A percentile compares a stretch with the other conserved stretches of the same genome.
Evolutionary conservation across 1,284 basidiomycete genomes (phyloP).

Genomic region (Sporisorium iseilematis-ciliati): DNA sequence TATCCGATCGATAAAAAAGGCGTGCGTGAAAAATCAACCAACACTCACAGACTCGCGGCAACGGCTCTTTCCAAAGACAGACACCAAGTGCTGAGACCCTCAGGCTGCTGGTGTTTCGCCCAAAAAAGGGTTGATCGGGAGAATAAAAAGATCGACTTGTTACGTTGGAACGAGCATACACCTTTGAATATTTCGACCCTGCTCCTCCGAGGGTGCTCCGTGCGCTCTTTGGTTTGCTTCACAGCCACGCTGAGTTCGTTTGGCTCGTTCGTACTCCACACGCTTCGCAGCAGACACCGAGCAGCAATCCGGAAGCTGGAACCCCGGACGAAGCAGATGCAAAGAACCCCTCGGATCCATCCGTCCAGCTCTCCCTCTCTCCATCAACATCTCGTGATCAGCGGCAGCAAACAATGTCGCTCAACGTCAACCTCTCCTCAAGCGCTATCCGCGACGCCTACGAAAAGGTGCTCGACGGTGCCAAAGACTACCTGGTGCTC

Average conservation of each 20-base stretch:
- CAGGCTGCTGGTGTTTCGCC: too few species aligned
- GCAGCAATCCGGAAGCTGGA: neutral
- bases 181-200: too few species aligned
- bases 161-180: too few species aligned
- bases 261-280: slow-evolving; percentile 1
- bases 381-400: neutral
- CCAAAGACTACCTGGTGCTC: slow-evolving; percentile 87
- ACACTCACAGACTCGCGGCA: too few species aligned
- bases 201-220: slow-evolving; percentile 4
- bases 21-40: too few species aligned
- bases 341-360: too few species aligned
- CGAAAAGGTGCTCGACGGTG: slow-evolving; percentile 69
- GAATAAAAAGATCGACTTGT: too few species aligned
- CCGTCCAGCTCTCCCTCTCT: neutral
- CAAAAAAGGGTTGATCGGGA: too few species aligned
- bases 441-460: slow-evolving; percentile 73
- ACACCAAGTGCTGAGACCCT: too few species aligned
- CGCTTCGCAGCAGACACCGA: neutral
- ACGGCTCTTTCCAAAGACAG: too few species aligned
- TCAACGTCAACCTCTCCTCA: slow-evolving; percentile 78
- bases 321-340: neutral
- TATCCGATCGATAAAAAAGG: neutral
- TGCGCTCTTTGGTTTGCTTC: slow-evolving; percentile 11
- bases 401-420: slow-evolving; percentile 59
- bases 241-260: slow-evolving; percentile 28